Base-by-base conservation (phyloP, 2,329 filamentous ascomycete species). In the Cercospora nicotianae region DNA sequence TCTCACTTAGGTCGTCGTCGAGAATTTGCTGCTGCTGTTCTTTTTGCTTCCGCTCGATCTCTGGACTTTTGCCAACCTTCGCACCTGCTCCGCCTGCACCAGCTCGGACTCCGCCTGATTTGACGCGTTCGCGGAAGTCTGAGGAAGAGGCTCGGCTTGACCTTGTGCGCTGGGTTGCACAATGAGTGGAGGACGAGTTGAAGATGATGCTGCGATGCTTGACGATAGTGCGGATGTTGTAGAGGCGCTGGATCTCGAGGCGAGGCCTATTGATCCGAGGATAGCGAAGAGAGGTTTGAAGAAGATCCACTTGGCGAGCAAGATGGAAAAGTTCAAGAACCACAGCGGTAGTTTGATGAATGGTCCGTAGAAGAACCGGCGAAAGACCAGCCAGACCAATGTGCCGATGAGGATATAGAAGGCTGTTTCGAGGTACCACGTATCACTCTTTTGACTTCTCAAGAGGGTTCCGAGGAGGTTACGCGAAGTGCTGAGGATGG, bases 401-500 rank as follows among this genome's bases (percentile, higher is more conserved):
- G 93, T 97, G 5, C 82, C 87, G 23, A 91, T 76, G 16, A 98
- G 86, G 73, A 97, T 85, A 77, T 94, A 96, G 72, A 98, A 89
- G 2, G 94, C 89, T 42, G 92, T 96, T 80, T 95, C 91, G 36
- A 99, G 86, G 78, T 99, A 99, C 95, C 95, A 99, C 2, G 94
- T 97, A 78, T 99, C 95, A 72, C 91, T 95, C 84, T 99, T 99
- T 77, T 96, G 93, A 71, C 92, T 95, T 69, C 88, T 88, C 58
- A 98, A 82, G 57, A 99, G 83, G 18, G 92, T 92, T 6, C 88
- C 88, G 7, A 97, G 87, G 18, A 99, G 83, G 65, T 89, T 89
- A 71, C 87, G 87, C 57, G 91, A 94, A 66, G 87, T 91, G 2
- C 87, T 84, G 42, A 99, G 85, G 76, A 97, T 86, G 12, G 87